These are phyloP conservation scores for Cladosporium colombiae DNA, from an alignment of 2,329 filamentous ascomycete species.

Conservation along the genomic window DNA sequence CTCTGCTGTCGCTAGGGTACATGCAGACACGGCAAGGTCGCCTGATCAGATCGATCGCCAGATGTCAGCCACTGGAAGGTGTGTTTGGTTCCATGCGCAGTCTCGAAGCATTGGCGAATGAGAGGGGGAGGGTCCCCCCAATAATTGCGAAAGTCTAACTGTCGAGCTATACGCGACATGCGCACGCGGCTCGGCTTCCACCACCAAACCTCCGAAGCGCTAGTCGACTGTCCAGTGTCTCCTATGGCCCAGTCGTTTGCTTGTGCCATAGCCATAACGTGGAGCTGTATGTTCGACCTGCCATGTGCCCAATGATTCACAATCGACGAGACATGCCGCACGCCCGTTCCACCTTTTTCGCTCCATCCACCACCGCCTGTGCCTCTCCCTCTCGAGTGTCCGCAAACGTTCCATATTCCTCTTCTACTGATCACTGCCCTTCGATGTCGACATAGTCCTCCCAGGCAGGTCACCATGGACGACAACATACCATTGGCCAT, in stretches of 20 bases:
- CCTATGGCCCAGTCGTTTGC: neutral
- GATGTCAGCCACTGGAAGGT: neutral
- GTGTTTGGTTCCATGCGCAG: neutral
- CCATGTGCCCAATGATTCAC: neutral
- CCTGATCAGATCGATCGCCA: neutral
- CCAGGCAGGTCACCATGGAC: slow-evolving; percentile 1
- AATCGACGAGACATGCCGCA: slow-evolving; percentile 11
- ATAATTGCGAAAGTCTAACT: neutral
- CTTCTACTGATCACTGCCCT: neutral
- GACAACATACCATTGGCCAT: slow-evolving; percentile 25
- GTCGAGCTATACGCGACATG: neutral
- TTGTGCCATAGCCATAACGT: neutral
- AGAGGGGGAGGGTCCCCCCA: neutral
- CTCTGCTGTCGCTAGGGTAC: neutral
- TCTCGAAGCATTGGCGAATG: neutral
- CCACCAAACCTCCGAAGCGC: neutral
- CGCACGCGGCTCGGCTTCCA: neutral
- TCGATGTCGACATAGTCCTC: slow-evolving; percentile 12
- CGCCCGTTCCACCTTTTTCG: neutral
- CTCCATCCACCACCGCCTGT: neutral
- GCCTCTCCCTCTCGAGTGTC: neutral
- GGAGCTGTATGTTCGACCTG: slow-evolving; percentile 18
- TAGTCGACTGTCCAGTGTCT: neutral
- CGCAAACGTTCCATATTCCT: neutral
- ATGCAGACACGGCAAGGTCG: neutral